Evolutionary conservation across 202 grass and related monocot genomes (phyloP), one percentile per base, ranked within the genome.

Genomic region (Panicum virgatum): DNA sequence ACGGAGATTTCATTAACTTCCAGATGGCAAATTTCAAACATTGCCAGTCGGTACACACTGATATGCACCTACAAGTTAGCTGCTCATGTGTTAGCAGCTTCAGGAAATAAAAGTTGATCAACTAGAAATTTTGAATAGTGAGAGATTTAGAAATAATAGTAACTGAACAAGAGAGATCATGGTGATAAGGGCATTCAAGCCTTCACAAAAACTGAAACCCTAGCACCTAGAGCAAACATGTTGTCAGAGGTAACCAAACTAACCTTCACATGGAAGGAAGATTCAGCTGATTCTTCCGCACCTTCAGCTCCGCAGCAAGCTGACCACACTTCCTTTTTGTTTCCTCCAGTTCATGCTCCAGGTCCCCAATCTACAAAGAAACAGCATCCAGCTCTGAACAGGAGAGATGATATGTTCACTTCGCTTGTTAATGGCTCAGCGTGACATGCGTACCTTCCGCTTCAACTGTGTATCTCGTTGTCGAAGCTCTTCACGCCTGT

Each of bases 281-380:
- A 46, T 72, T 65, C 48, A 78, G 83, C 66, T 82, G 83, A 12
- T 69, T 78, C 62, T 69, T 84, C 52, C 56, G 54, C 38, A 59
- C 6, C 77, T 88, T 48, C 27, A 98, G 62, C 16, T 91, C 80
- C 23, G 86, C 84, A 65, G 84, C 66, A 80, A 89, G 83, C 76
- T 90, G 76, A 78, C 73, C 46, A 45, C 84, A 93, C 78, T 86
- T 94, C 48, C n/a, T 88, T 89, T 85, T 98, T 22, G 57, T 87
- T 83, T 98, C 92, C 76, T 88, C 92, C 61, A 98, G 67, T 73
- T 98, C 84, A 59, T 77, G 85, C 79, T 98, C 92, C 86, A 98
- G 85, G 27, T 78, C 62, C n/a, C 64, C 86, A 73, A 98, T 86
- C 95, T 98, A 75, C 54, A 63, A 51, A 66, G 12, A 71, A 69